These are phyloP conservation scores for Eucalyptus regnans DNA, from an alignment of 345 rosid genomes.

Conservation along the genomic window DNA sequence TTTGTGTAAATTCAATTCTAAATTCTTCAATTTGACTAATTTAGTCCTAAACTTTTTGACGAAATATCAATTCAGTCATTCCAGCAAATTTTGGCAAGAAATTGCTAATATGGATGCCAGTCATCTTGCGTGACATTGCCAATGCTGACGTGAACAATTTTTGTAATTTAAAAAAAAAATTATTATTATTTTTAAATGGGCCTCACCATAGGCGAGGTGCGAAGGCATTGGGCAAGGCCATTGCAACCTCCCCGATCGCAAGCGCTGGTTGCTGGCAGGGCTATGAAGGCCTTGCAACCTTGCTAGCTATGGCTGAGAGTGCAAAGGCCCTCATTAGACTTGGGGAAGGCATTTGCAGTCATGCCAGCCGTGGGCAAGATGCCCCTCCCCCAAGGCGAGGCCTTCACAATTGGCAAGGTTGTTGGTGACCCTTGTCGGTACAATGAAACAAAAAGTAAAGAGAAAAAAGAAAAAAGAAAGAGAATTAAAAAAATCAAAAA, in stretches of 20 bases:
- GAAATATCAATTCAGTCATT: too few relatives aligned
- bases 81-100: not conserved
- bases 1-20: too few relatives aligned
- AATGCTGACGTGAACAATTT: not conserved
- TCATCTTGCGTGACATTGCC: not conserved
- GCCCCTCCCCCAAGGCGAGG: not conserved
- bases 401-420: not conserved
- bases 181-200: not conserved
- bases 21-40: not conserved
- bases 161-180: too few relatives aligned
- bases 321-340: not conserved
- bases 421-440: accelerated
- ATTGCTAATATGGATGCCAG: too few relatives aligned
- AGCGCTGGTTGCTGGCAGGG: accelerated
- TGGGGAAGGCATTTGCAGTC: not conserved
- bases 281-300: not conserved
- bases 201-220: too few relatives aligned
- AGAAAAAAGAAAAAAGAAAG: too few relatives aligned
- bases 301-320: not conserved
- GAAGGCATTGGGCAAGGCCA: too few relatives aligned
- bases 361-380: not conserved
- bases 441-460: not conserved
- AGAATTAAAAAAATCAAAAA: too few relatives aligned
- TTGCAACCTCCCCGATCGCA: too few relatives aligned
- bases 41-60: not conserved